Evolutionary conservation across 441 rosid species (phyloP), one percentile per base, ranked within the genome.

Genomic region (Gossypium aridum): DNA sequence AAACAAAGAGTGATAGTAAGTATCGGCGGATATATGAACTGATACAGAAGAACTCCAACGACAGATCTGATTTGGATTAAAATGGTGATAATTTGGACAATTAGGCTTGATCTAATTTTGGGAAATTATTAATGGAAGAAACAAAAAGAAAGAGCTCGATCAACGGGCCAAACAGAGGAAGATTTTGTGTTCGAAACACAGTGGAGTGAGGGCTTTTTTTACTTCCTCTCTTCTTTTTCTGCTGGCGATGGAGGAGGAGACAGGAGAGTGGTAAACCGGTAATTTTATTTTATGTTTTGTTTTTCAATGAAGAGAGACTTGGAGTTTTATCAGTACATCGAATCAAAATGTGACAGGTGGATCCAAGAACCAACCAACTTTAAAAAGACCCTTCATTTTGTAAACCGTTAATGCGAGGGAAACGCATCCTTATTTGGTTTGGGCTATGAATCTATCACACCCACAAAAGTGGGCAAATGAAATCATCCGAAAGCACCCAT

Each of bases 31-130:
- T 64, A 65, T 9, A 10, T 14, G 14, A 49, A 19, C 3, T 62
- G 17, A 53, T 20, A 49, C 22, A 10, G 31, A 39, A 20, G 7
- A 16, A 54, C 20, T 25, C 45, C 49, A 31, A 26, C 22, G 26
- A 34, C 34, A 10, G 76, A 62, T 51, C 63, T 7, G 76, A 39
- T 37, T 55, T 31, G 39, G 39, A 53, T 54, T 31, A 55, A 23
- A 74, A 23, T 1, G 34, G n/a, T 26, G 62, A n/a, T 31, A 69
- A 10, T 37, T 67, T 25, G 47, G 23, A 31, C 37, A 72, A 70
- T 10, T 71, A 75, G 78, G 77, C 71, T 76, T 53, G 82, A 62
- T 83, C 73, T 47, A 76, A 61, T 72, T 39, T 39, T 8, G 22
- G 60, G 23, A 43, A 14, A 28, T 10, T 26, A 39, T 51, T 39